Base-by-base conservation (phyloP, 2,329 filamentous ascomycete genomes). In the Aspergillus luchuensis region DNA sequence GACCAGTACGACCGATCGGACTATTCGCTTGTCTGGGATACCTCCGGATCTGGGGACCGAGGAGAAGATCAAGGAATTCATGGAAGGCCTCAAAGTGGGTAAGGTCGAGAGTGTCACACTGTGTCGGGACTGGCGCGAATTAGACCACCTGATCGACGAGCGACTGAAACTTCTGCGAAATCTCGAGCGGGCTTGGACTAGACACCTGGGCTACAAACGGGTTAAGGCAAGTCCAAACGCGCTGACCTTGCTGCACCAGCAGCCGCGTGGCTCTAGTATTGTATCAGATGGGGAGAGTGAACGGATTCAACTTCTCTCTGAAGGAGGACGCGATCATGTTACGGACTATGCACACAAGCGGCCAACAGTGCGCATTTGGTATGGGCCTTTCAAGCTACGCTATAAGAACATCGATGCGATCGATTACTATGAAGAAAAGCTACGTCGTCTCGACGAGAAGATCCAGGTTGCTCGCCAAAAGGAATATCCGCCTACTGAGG, bases 1-100 rank as follows among this genome's bases (percentile, higher is more conserved):
- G 76, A 93, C 91, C 0, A 98, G 94, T n/a, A 87, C 97, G 55
- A 98, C 95, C 1, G 95, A 99, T 76, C 88, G 93, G 33, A 99
- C 95, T 0, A 93, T 99, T 69, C 89, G 92, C 23, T 79, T 99
- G 17, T 95, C 94, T 0, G 94, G 94, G 0, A 94, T 99, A 21
- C 95, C 96, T 0, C 73, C 77, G 3, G 88, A 94, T 23, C 78
- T 98, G 61, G 86, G 91, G 59, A 90, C 90, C 0, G 94, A 98
- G 74, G 85, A 87, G 8, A 89, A 89, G 68, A 91, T 99, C 67
- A 95, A 91, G 73, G 83, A 91, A 3, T 89, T 97, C 58, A 87
- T 99, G 25, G 93, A 99, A 71, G 90, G 89, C 63, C 80, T 99
- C 11, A 87, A 90, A 57, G 94, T 99, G 67, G 96, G 95, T 13